A percentile compares a stretch with the other conserved stretches of the same genome.
Conservation (phyloP, 139 green algal species). For the Picochlorum sp. region DNA sequence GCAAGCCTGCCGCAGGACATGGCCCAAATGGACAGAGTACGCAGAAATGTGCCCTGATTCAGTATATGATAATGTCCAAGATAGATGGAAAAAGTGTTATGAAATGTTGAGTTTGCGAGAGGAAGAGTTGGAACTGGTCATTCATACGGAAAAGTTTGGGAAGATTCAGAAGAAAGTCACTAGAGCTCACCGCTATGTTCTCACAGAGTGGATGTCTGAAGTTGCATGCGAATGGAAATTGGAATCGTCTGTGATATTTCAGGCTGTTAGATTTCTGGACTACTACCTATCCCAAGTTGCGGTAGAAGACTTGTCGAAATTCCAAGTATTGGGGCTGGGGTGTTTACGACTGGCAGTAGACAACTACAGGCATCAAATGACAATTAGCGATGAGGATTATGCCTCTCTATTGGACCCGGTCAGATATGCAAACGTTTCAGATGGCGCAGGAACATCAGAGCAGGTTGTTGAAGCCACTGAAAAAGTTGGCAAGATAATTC, state of each 20-base stretch:
- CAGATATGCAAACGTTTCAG: constrained; percentile 40
- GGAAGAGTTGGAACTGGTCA: constrained; percentile 10
- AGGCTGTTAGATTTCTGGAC: constrained; percentile 46
- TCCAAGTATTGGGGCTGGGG: constrained; percentile 48
- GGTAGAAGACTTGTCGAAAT: constrained; percentile 19
- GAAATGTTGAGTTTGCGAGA: constrained; percentile 34
- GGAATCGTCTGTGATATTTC: constrained; percentile 42
- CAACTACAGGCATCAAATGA: constrained; percentile 11
- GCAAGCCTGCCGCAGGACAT: constrained; percentile 23
- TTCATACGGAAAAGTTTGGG: constrained; percentile 7
- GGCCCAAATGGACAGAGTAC: constrained; percentile 23
- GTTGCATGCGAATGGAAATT: constrained; percentile 48
- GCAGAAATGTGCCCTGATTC: neutral
- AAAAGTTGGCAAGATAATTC: constrained; percentile 15
- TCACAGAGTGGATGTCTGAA: constrained; percentile 45
- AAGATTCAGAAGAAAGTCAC: constrained; percentile 23
- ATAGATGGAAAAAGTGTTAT: constrained; percentile 32
- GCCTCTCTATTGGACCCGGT: constrained; percentile 17
- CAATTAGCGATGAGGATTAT: constrained; percentile 1
- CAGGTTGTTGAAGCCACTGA: constrained; percentile 40
- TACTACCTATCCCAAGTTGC: constrained; percentile 24
- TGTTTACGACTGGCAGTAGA: constrained; percentile 38
- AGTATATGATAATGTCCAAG: neutral
- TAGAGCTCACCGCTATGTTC: constrained; percentile 22
- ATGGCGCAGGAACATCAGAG: constrained; percentile 27